Conservation (phyloP, 2,329 filamentous ascomycete species). For the Corniculantispora saksenae region DNA sequence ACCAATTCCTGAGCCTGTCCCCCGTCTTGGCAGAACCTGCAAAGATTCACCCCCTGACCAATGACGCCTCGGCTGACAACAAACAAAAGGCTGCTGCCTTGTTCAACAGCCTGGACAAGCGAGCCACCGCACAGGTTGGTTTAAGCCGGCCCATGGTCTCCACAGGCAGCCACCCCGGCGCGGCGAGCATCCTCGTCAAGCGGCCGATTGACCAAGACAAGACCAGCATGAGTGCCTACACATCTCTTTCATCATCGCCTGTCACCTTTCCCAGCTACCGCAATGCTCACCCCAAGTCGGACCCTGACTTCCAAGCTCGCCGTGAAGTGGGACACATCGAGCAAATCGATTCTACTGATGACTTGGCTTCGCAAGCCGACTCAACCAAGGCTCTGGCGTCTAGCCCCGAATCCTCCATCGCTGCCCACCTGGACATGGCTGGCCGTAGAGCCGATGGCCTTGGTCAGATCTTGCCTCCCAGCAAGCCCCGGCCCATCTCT, state of each 20-base stretch:
- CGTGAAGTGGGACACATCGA: background rate
- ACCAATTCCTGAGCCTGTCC: conserved; percentile 45
- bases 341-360: conserved; percentile 33
- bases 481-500: conserved; percentile 6
- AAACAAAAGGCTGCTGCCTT: conserved; percentile 56
- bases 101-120: conserved; percentile 63
- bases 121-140: conserved; percentile 63
- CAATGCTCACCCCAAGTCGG: conserved; percentile 45
- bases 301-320: conserved; percentile 42
- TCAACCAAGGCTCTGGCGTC: conserved; percentile 15
- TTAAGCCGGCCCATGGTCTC: conserved; percentile 63
- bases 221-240: conserved; percentile 2
- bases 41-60: conserved; percentile 7
- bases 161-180: conserved; percentile 54
- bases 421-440: conserved; percentile 14
- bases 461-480: background rate
- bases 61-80: conserved; percentile 37
- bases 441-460: background rate
- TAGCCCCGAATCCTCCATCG: conserved; percentile 17
- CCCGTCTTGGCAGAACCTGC: conserved; percentile 6
- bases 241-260: conserved; percentile 14
- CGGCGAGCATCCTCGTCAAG: conserved; percentile 2
- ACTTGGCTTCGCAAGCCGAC: conserved; percentile 17
- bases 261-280: conserved; percentile 38
- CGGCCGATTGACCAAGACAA: conserved; percentile 13